These are phyloP conservation scores for Metarhizium brunneum DNA, from an alignment of 2,329 filamentous ascomycete genomes.

Conservation along the genomic window DNA sequence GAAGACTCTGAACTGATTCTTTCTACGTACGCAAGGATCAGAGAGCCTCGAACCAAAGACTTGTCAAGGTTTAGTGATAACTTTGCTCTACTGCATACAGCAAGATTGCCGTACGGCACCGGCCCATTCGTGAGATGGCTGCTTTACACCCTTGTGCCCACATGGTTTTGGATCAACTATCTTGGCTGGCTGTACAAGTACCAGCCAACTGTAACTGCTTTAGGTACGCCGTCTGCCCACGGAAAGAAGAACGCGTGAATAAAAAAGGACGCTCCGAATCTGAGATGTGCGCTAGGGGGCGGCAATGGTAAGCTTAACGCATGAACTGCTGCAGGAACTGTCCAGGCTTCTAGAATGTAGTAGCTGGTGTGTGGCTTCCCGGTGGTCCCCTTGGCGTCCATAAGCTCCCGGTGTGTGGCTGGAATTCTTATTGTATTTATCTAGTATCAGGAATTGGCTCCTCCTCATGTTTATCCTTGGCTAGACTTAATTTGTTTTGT, in stretches of 20 bases:
- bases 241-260: neutral
- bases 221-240: neutral
- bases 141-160: conserved; percentile 9
- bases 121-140: conserved; percentile 8
- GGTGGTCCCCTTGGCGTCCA: neutral
- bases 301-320: neutral
- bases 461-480: neutral
- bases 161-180: conserved; percentile 10
- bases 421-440: neutral
- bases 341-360: neutral
- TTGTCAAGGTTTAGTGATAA: conserved; percentile 10
- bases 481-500: neutral
- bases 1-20: conserved; percentile 5
- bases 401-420: neutral
- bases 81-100: conserved; percentile 10
- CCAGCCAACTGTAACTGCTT: conserved; percentile 7
- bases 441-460: neutral
- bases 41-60: conserved; percentile 8
- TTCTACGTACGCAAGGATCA: conserved; percentile 6
- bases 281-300: neutral
- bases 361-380: neutral
- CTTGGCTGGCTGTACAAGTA: conserved; percentile 11
- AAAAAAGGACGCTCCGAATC: neutral
- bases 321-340: neutral
- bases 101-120: conserved; percentile 9